Base-by-base conservation (phyloP, 2,329 filamentous ascomycete species). In the Botryotinia convoluta region DNA sequence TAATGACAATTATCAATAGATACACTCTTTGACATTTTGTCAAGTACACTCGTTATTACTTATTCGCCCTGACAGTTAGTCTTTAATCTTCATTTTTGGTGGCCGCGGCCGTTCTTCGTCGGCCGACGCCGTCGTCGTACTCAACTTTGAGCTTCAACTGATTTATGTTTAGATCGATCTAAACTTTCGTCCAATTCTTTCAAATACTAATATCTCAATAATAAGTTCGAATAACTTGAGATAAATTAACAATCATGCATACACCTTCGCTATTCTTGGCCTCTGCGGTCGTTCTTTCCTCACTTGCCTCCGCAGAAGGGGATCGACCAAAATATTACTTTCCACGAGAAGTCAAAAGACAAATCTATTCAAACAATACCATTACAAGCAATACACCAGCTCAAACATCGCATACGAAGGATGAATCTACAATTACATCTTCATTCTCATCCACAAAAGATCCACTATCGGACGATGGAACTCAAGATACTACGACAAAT, bases 1-100 rank as follows among this genome's bases (percentile, higher is more conserved):
- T 80, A 74, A 79, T 78, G 48, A 72, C 37, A 69, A 74, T 26
- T 60, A 60, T 71, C 69, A 48, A 70, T 72, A 79, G 78, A 76
- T 72, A 86, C 86, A 81, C 83, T 88, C 85, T 79, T 88, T 87
- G 84, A 86, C 83, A 83, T 81, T 78, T 81, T 84, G 86, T 88
- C 87, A 88, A 87, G 84, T 88, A 87, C 87, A 87, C 83, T 89
- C 87, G 84, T 87, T 88, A 77, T 75, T 74, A 78, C 78, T 82
- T 81, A 79, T 79, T 77, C 45, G 79, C 81, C 82, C 85, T 87
- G 85, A 87, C 86, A 85, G 83, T 85, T 78, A 82, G 83, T 84
- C 51, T 61, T 35, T 48, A 22, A 57, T 68, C 51, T 61, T 22
- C 51, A 39, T 64, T 12, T 16, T 60, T 29, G 64, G n/a, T 62